A percentile compares a stretch with the other conserved stretches of the same genome.
Conservation (phyloP, 257 asterid species). For the Nicotiana attenuata region DNA sequence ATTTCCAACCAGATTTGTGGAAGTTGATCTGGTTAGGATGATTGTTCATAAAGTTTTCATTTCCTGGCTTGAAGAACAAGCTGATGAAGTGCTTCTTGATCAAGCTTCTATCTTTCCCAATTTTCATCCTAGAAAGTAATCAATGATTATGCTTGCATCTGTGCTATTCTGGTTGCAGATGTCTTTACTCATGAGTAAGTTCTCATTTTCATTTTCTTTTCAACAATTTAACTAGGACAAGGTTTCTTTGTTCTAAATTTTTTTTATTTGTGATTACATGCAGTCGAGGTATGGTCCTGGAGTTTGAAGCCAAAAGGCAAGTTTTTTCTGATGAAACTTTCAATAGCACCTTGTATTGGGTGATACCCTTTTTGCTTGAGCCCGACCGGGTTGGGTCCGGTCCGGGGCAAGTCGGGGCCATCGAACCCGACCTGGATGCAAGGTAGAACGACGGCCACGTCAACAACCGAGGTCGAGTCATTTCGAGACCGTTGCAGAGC, state of each 20-base stretch:
- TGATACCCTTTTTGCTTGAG: no score
- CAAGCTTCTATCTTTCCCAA: background rate
- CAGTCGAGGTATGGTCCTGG: background rate
- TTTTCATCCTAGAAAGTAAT: background rate
- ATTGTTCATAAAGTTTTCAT: background rate
- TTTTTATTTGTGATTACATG: background rate
- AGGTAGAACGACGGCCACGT: no score
- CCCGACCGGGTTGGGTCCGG: no score
- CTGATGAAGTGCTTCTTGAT: background rate
- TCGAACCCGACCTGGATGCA: no score
- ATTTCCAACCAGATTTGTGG: no score
- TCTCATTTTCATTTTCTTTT: background rate
- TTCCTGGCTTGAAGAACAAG: background rate
- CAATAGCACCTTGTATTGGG: no score
- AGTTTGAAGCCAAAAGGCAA: background rate
- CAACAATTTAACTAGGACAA: background rate
- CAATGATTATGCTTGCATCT: background rate
- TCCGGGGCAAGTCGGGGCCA: no score
- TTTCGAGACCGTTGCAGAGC: no score
- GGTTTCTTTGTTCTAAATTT: background rate
- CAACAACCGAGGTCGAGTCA: no score
- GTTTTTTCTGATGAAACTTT: background rate
- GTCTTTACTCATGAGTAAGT: background rate
- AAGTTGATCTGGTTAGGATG: background rate
- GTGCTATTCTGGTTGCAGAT: background rate